Base-by-base conservation (phyloP, 768 basidiomycete species). In the Pulveroboletus ravenelii region DNA sequence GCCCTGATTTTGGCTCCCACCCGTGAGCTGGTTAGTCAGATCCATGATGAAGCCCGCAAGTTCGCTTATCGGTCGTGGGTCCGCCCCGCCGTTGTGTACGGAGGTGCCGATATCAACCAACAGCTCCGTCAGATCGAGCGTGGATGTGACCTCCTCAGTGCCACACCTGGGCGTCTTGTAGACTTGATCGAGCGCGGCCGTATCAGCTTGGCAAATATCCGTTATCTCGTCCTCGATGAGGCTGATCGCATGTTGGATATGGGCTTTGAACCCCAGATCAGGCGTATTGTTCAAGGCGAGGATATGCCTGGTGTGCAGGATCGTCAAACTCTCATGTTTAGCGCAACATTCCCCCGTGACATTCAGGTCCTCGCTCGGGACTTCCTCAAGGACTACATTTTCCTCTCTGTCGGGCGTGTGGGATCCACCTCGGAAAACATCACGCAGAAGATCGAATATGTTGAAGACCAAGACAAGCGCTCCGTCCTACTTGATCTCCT, bases 171-270 rank as follows among this genome's bases (percentile, higher is more conserved):
- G 56, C 95, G 96, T 70, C 87, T 98, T 41, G 94, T 98, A 55
- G 96, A 99, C 73, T 79, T 99, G 54, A 95, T 99, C 60, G 96
- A 99, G 74, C 89, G 96, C 61, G 96, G 96, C 12, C 83, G 90
- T 52, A 97, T 99, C 78, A 92, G 89, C 65, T 80, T 99, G 54
- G 83, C 91, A 58, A 97, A 97, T 73, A 86, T 99, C 75, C 87
- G 91, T 62, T 98, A 96, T 71, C 87, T 99, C 51, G 96, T 99
- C 25, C 86, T 99, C 48, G 96, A 99, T 63, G 96, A 99, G 75
- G 96, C 96, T 54, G 96, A 99, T 77, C 89, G 96, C 64, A 99
- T 99, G 96, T 81, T 99, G 65, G 96, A 99, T 77, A 99, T 99
- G 96, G 96, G 96, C 86, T 99, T 99, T 78, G 96, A 99, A 72